Conservation (phyloP, 768 basidiomycete genomes). For the Pilatotrama ljubarskyi region DNA sequence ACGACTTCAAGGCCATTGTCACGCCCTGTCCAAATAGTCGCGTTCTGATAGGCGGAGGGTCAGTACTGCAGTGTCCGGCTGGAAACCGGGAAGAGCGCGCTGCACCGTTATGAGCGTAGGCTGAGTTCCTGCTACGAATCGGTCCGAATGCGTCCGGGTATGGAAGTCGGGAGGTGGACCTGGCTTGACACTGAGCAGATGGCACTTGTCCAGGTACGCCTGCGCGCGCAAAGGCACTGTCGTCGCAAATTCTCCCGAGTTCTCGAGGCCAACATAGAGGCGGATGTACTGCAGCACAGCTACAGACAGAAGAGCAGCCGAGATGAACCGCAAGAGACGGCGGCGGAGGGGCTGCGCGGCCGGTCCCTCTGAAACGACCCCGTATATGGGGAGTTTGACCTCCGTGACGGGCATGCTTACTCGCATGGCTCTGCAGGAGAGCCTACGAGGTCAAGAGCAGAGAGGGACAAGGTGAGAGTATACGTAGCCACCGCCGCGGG, state of each 20-base stretch:
- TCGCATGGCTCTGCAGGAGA: too few species aligned
- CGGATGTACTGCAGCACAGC: constrained; percentile 1
- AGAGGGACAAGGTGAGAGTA: not conserved
- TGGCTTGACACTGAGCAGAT: constrained; percentile 39
- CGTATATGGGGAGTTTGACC: constrained; percentile 2
- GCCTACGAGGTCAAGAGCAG: not conserved
- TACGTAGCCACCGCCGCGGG: too few species aligned
- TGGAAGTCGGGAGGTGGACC: constrained; percentile 50
- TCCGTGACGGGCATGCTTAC: not conserved
- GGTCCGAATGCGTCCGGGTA: constrained; percentile 57
- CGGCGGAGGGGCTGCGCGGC: not conserved
- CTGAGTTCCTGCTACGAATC: constrained; percentile 63
- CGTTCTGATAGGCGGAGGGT: constrained; percentile 42
- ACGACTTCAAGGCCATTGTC: constrained; percentile 68
- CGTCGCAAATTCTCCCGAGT: not conserved
- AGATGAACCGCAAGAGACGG: not conserved
- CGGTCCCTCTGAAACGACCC: not conserved
- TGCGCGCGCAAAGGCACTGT: constrained; percentile 18
- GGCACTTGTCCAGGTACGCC: constrained; percentile 45
- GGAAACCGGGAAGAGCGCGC: not conserved
- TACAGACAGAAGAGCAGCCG: not conserved
- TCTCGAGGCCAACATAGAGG: not conserved
- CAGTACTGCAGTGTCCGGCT: not conserved
- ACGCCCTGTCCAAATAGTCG: constrained; percentile 81
- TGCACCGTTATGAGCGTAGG: constrained; percentile 43